Conservation (phyloP, 495 filamentous ascomycete genomes). For the Penicillium soppii region DNA sequence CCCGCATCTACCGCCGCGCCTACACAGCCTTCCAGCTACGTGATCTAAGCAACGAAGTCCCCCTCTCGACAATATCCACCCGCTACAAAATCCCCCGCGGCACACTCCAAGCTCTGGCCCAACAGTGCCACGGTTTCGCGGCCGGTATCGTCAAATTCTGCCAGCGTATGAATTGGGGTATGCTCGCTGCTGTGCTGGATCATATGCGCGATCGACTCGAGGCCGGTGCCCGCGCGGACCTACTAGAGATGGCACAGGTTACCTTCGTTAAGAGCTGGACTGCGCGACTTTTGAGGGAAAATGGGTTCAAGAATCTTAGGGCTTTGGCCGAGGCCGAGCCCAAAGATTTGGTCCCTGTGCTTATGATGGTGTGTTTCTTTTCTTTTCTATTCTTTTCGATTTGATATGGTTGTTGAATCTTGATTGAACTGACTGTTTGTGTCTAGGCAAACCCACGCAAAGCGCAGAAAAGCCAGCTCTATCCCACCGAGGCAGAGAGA, state of each 20-base stretch:
- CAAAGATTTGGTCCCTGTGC: constrained; percentile 64
- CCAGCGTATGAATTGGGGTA: constrained; percentile 70
- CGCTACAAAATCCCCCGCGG: constrained; percentile 73
- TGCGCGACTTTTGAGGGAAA: constrained; percentile 74
- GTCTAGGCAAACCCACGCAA: constrained; percentile 50
- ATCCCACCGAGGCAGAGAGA: constrained; percentile 58
- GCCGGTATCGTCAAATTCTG: constrained; percentile 77
- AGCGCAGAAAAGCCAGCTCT: constrained; percentile 54
- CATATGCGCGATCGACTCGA: constrained; percentile 76
- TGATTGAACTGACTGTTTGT: neutral
- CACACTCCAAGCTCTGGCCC: constrained; percentile 67
- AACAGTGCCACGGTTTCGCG: constrained; percentile 77
- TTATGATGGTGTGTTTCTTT: constrained; percentile 57
- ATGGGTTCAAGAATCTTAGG: constrained; percentile 67
- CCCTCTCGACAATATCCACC: constrained; percentile 64
- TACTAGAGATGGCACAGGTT: constrained; percentile 71
- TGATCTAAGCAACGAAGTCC: constrained; percentile 77
- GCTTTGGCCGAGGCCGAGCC: constrained; percentile 67
- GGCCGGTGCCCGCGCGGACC: constrained; percentile 70
- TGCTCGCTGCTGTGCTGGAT: constrained; percentile 71
- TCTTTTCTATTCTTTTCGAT: neutral
- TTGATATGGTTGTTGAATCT: neutral
- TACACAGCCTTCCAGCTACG: constrained; percentile 79
- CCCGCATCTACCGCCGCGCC: constrained; percentile 71
- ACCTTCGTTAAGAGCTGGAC: constrained; percentile 78